A percentile compares a stretch with the other conserved stretches of the same genome.
phyloP scores from a whole-genome alignment of 306 rosid genomes.

The Ammopiptanthus mongolicus region DNA sequence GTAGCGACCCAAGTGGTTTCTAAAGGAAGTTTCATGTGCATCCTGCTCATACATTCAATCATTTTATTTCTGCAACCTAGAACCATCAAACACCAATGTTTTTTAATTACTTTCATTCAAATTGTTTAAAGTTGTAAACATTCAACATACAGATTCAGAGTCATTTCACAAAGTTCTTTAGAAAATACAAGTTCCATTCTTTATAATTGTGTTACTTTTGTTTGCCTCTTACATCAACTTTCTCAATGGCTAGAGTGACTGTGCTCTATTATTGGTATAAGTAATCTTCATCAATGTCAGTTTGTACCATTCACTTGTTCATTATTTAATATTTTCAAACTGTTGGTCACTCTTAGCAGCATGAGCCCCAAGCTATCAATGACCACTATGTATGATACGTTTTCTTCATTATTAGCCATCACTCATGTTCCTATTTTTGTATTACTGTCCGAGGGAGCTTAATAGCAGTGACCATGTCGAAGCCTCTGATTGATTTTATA shows the following conservation, averaged over 20 bases:
- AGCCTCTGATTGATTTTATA: not conserved
- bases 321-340: slow-evolving; percentile 4
- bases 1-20: no score
- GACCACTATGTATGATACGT: not conserved
- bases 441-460: no score
- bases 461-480: no score
- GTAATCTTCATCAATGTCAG: not conserved
- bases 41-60: no score
- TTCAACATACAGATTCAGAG: not conserved
- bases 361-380: not conserved
- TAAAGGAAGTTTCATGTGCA: no score
- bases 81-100: not conserved
- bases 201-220: no score
- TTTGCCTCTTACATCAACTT: no score
- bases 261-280: not conserved
- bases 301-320: slow-evolving; percentile 4
- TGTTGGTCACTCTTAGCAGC: not conserved
- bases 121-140: not conserved
- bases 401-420: no score
- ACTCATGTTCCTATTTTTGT: no score
- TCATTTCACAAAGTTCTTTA: not conserved
- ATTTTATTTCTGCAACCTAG: not conserved
- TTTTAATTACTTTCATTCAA: not conserved
- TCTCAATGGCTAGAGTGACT: not conserved
- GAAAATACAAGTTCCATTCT: not conserved